Evolutionary conservation across 2,329 filamentous ascomycete genomes (phyloP).

Genomic region (Trichoderma simmonsii): DNA sequence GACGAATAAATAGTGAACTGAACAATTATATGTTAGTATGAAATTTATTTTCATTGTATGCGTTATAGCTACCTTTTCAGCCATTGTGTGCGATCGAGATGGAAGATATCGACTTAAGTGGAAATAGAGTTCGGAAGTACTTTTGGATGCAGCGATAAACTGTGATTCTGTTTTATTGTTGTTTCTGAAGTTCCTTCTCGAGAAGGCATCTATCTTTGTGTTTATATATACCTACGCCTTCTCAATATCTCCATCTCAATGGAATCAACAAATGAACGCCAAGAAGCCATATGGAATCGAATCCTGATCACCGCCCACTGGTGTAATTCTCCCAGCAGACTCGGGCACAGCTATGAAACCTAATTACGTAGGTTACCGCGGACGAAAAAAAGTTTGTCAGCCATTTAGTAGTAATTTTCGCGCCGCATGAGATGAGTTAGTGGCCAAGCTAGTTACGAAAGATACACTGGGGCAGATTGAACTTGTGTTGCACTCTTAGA

Average conservation of each 20-base stretch:
- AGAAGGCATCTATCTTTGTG: neutral
- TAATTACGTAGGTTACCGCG: neutral
- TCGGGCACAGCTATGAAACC: neutral
- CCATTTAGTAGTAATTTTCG: neutral
- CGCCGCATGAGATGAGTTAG: neutral
- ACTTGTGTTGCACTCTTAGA: neutral
- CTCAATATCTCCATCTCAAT: neutral
- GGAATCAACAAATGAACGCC: neutral
- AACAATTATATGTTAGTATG: neutral
- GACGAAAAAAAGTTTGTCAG: neutral
- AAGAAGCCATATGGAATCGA: neutral
- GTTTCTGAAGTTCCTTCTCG: neutral
- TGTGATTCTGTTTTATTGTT: neutral
- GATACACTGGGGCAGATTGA: neutral
- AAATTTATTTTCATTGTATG: neutral
- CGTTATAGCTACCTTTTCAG: neutral
- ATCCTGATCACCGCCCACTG: neutral
- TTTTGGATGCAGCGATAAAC: neutral
- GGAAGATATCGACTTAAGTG: neutral
- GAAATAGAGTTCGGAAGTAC: neutral
- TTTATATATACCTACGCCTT: neutral
- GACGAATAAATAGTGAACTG: constrained; percentile 16
- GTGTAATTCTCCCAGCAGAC: neutral
- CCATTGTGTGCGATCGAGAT: neutral
- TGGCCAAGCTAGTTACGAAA: neutral